Evolutionary conservation across 2,329 filamentous ascomycete species (phyloP).

Genomic region (Cercospora sojina): DNA sequence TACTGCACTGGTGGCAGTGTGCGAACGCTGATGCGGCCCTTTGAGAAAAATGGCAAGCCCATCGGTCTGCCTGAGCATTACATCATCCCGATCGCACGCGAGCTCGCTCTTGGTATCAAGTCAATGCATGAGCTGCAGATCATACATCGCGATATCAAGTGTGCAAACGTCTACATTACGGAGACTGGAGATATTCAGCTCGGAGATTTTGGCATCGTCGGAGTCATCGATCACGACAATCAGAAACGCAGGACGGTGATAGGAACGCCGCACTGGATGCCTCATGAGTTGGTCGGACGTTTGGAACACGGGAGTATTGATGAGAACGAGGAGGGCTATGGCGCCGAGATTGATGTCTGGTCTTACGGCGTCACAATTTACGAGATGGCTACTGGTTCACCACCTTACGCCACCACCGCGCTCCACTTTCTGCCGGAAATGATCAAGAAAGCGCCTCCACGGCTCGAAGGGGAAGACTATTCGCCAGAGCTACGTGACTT

Average conservation of each 20-base stretch:
- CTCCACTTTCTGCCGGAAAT: constrained; percentile 14
- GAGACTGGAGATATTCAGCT: constrained; percentile 76
- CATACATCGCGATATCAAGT: constrained; percentile 65
- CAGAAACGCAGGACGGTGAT: constrained; percentile 75
- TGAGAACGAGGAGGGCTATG: constrained; percentile 45
- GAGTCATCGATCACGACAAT: constrained; percentile 71
- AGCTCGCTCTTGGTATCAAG: constrained; percentile 61
- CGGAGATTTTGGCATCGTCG: constrained; percentile 82
- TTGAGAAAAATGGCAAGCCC: constrained; percentile 21
- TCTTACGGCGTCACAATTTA: constrained; percentile 78
- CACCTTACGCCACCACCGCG: constrained; percentile 56
- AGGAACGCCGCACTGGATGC: constrained; percentile 85
- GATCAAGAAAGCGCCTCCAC: constrained; percentile 58
- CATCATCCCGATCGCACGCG: constrained; percentile 63
- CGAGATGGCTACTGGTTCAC: constrained; percentile 75
- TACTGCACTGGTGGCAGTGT: constrained; percentile 84
- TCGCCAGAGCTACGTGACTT: constrained; percentile 68
- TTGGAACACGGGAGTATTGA: constrained; percentile 51
- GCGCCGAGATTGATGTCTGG: constrained; percentile 69
- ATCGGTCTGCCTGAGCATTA: constrained; percentile 57
- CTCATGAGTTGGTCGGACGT: constrained; percentile 61
- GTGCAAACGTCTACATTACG: constrained; percentile 75
- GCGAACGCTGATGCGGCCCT: constrained; percentile 57
- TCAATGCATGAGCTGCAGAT: constrained; percentile 65
- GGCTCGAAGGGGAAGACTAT: constrained; percentile 69